Base-by-base conservation (phyloP, 2,329 filamentous ascomycete genomes). In the Sclerotinia nivalis region DNA sequence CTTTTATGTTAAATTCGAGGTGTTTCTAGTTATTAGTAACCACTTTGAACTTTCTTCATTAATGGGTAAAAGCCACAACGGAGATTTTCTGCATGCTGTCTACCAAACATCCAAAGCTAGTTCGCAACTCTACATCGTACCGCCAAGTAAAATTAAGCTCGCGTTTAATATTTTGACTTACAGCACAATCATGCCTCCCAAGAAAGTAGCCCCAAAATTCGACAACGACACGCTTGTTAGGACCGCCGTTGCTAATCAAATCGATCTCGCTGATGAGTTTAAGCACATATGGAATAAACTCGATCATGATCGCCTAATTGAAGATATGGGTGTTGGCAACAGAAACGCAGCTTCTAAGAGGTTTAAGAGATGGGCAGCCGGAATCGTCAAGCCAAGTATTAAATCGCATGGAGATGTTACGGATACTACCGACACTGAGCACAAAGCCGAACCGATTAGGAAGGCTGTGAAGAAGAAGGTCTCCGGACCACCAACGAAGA, bases 271-370 rank as follows among this genome's bases (percentile, higher is more conserved):
- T 7, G 22, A 28, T 22, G 45, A 20, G 13, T 40, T 64, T 2
- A 64, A 10, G 15, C 13, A 15, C 2, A 50, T 64, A 49, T 64
- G 47, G 45, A 64, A 65, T 22, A 52, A 28, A n/a, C 31, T 65
- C 9, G 49, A 54, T n/a, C 34, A 52, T 7, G 47, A 3, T 52
- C 61, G 47, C n/a, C 37, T 65, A 7, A 34, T 40, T 28, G 47
- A 37, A 40, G 61, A 65, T 28, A 28, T 52, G 61, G 47, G 61
- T 22, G 61, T 52, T 28, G 47, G 15, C 31, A 65, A 25, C 61
- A 65, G 18, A 25, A 65, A 65, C 28, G 47, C 61, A 43, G 61
- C 61, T n/a, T 7, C 9, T 13, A 37, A 65, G n/a, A 65, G 61
- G 52, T 65, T 52, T 18, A 40, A n/a, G 22, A 65, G 61, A 52